Percentiles rank a stretch among this genome's conserved stretches.
Conservation (phyloP, 78 protist genomes). For the Andalucia godoyi region DNA sequence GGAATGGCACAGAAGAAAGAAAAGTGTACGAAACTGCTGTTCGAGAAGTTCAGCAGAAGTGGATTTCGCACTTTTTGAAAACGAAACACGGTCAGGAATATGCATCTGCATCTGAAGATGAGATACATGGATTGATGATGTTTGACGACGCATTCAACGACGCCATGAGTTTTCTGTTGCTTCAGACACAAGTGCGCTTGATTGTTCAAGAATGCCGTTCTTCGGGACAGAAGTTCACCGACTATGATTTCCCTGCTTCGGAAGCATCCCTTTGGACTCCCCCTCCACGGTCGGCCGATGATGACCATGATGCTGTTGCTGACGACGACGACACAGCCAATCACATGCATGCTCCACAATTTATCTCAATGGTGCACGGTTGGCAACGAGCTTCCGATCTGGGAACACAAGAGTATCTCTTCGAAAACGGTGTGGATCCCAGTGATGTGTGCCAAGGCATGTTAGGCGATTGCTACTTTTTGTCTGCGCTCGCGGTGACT, state of each 20-base stretch:
- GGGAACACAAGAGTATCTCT: too few relatives aligned
- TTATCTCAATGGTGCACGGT: too few relatives aligned
- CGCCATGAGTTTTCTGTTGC: too few relatives aligned
- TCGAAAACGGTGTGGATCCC: background rate
- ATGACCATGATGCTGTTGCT: background rate
- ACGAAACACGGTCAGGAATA: background rate
- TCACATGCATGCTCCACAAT: too few relatives aligned
- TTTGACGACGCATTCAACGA: background rate
- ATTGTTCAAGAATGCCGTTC: background rate
- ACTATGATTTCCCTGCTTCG: background rate
- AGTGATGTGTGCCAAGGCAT: too few relatives aligned
- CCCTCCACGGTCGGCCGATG: background rate
- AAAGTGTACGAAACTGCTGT: too few relatives aligned
- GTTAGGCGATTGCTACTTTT: too few relatives aligned
- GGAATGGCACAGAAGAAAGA: too few relatives aligned
- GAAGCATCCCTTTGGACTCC: background rate
- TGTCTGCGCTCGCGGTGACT: too few relatives aligned
- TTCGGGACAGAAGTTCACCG: background rate
- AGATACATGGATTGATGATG: too few relatives aligned
- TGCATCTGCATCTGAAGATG: background rate
- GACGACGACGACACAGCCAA: background rate
- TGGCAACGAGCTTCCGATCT: too few relatives aligned
- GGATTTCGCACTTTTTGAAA: background rate
- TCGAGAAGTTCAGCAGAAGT: background rate
- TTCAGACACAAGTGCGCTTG: too few relatives aligned